These are phyloP conservation scores for Catharanthus roseus DNA, from an alignment of 257 asterid species.

Conservation along the genomic window DNA sequence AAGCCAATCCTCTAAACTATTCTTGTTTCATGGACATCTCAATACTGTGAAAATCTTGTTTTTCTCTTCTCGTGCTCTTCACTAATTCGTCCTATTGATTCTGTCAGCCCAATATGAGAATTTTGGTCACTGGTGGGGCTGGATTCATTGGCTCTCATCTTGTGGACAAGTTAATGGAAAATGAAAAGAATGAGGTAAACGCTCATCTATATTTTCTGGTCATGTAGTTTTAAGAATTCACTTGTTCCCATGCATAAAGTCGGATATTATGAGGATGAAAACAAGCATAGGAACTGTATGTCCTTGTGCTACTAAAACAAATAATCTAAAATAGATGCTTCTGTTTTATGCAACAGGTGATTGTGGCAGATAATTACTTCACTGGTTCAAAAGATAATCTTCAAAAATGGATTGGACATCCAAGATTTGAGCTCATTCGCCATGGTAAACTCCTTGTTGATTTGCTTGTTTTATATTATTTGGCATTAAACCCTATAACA, in stretches of 20 bases:
- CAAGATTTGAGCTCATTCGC: conserved; percentile 52
- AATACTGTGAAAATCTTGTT: background rate
- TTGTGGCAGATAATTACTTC: conserved; percentile 46
- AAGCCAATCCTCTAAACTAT: background rate
- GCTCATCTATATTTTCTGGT: background rate
- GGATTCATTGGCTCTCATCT: conserved; percentile 54
- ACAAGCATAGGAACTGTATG: background rate
- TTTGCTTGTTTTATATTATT: background rate
- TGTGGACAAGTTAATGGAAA: conserved; percentile 47
- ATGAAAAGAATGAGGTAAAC: conserved; percentile 51
- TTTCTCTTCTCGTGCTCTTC: background rate
- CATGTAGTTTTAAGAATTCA: background rate
- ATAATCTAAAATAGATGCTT: background rate
- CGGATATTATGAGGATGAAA: background rate
- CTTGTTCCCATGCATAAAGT: background rate
- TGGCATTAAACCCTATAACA: background rate
- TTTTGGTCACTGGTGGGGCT: conserved; percentile 53
- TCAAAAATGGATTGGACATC: conserved; percentile 48
- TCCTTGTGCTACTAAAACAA: background rate
- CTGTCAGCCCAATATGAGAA: conserved; percentile 48
- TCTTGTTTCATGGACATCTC: background rate
- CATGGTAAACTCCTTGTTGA: conserved; percentile 31
- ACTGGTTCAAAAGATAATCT: conserved; percentile 51
- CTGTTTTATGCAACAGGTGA: conserved; percentile 24
- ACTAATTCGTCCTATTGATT: background rate